phyloP scores from a whole-genome alignment of 2,329 filamentous ascomycete genomes.

The Talaromyces sp. region DNA sequence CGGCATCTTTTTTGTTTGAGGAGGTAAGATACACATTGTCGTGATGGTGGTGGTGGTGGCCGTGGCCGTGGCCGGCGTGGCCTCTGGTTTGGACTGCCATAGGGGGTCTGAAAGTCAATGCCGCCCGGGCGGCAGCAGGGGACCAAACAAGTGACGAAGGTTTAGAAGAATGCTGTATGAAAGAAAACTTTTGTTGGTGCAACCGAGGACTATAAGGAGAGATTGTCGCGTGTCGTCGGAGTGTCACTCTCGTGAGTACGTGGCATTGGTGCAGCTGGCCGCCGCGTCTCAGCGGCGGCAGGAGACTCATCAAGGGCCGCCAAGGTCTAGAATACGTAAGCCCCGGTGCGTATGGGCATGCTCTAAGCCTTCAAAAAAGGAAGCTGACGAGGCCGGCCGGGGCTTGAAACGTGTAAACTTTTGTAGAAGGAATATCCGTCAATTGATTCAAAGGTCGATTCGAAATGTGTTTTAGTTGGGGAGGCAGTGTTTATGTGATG shows the following conservation, averaged over 20 bases:
- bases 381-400: background rate
- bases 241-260: background rate
- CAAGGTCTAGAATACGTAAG: background rate
- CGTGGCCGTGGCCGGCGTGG: slow-evolving; percentile 44
- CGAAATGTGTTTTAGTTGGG: background rate
- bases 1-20: slow-evolving; percentile 82
- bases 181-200: background rate
- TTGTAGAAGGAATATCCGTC: background rate
- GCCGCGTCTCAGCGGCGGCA: slow-evolving; percentile 17
- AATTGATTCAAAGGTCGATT: too few species aligned
- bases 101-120: slow-evolving; percentile 20
- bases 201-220: background rate
- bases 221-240: slow-evolving; percentile 1
- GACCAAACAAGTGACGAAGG: slow-evolving; percentile 2
- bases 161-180: background rate
- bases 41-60: slow-evolving; percentile 71
- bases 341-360: background rate
- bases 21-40: slow-evolving; percentile 81
- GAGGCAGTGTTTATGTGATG: background rate
- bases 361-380: background rate
- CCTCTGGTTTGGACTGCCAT: slow-evolving; percentile 44
- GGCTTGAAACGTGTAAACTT: background rate
- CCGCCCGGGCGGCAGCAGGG: slow-evolving; percentile 21
- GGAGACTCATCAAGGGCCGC: slow-evolving; percentile 16
- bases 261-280: slow-evolving; percentile 13